These are phyloP conservation scores for Populus hybrid DNA, from an alignment of 441 rosid genomes.

Conservation along the genomic window DNA sequence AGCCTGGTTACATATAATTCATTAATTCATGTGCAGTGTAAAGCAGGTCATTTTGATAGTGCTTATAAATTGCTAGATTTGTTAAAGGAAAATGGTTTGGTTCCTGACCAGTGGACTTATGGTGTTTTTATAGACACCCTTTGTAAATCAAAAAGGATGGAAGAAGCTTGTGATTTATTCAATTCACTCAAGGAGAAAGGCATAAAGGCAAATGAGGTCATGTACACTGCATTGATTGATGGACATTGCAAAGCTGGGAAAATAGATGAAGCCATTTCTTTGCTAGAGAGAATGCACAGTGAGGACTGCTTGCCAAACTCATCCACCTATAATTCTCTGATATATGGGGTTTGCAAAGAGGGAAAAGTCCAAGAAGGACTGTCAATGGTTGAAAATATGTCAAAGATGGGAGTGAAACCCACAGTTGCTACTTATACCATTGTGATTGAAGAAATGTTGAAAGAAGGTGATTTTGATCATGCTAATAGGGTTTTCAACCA, in stretches of 20 bases:
- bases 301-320: slow-evolving; percentile 57
- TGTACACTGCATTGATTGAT: slow-evolving; percentile 74
- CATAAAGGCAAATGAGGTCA: slow-evolving; percentile 58
- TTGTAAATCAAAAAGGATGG: slow-evolving; percentile 56
- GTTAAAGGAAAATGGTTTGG: slow-evolving; percentile 52
- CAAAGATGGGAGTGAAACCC: slow-evolving; percentile 39
- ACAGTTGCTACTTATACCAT: slow-evolving; percentile 59
- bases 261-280: slow-evolving; percentile 40
- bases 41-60: slow-evolving; percentile 55
- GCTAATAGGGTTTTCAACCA: slow-evolving; percentile 46
- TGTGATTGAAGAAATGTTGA: slow-evolving; percentile 52
- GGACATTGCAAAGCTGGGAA: slow-evolving; percentile 71
- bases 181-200: slow-evolving; percentile 67
- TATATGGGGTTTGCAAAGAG: slow-evolving; percentile 60
- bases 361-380: slow-evolving; percentile 44
- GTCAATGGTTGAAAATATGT: slow-evolving; percentile 46
- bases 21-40: slow-evolving; percentile 69
- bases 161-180: slow-evolving; percentile 56
- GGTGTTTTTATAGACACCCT: slow-evolving; percentile 53
- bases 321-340: slow-evolving; percentile 60
- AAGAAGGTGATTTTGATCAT: slow-evolving; percentile 53
- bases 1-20: slow-evolving; percentile 59
- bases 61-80: slow-evolving; percentile 62
- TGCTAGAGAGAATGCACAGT: slow-evolving; percentile 53
- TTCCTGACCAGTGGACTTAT: slow-evolving; percentile 70